Evolutionary conservation across 2,329 filamentous ascomycete genomes (phyloP), one percentile per base, ranked within the genome.

Genomic region (Diaporthe ilicicola): DNA sequence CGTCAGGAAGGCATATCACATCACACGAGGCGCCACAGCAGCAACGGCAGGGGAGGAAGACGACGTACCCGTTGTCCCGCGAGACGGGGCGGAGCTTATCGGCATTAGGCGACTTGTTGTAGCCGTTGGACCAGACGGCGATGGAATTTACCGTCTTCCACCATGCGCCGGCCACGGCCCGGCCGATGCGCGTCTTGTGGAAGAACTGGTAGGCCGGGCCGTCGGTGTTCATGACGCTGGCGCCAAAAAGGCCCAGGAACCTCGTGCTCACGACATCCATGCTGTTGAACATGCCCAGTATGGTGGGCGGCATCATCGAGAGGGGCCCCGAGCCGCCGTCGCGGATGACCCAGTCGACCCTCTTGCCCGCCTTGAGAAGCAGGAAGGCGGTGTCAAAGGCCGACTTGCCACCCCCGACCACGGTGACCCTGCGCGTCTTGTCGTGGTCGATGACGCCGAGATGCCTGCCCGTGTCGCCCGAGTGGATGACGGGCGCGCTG

Each of bases 361-460:
- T 80, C 50, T 86, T 83, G 2, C 88, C 88, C 0, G 84, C 79
- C 0, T 83, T 82, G 6, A 87, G 88, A 66, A 87, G 88, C 2
- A 86, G 83, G 75, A 91, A 91, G 0, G 87, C 88, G 2, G 87
- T 86, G 76, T 92, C 91, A 83, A 86, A 91, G 2, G 87, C 88
- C 1, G 87, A 90, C 76, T 92, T 93, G 19, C 84, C 84, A 0
- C 84, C 88, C 3, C 90, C 91, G 4, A 92, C 82, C 2, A 93
- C 84, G 0, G 87, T 84, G 4, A 85, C 83, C 19, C 44, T 46
- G 10, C 17, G 10, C 19, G 2, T 79, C 79, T 53, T 82, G 75
- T 27, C 78, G 67, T 4, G 10, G 75, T 82, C 56, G n/a, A n/a
- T n/a, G n/a, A n/a, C n/a, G 74, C 80, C 76, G 51, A 80, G 71